These are phyloP conservation scores for Xylaria telfairii DNA, from an alignment of 495 filamentous ascomycete genomes.

Conservation along the genomic window DNA sequence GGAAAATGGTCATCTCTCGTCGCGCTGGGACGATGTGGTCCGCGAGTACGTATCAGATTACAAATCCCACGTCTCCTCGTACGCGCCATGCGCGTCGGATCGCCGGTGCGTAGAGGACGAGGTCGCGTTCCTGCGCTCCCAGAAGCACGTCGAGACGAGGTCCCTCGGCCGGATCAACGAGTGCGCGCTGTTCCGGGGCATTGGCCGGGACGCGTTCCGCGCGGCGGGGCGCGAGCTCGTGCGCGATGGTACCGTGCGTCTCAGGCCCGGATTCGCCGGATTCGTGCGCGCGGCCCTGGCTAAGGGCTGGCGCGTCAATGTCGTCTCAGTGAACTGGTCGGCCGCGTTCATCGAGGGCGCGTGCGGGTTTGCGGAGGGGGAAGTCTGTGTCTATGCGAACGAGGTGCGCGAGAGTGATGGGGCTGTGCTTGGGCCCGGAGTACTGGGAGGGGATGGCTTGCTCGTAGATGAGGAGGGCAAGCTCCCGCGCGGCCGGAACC, in stretches of 20 bases:
- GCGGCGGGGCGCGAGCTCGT: conserved; percentile 38
- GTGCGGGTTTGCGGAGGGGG: conserved; percentile 25
- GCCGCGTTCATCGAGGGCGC: conserved; percentile 46
- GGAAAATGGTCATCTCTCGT: conserved; percentile 33
- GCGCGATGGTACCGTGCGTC: conserved; percentile 30
- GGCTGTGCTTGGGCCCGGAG: conserved; percentile 40
- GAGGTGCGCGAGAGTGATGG: conserved; percentile 39
- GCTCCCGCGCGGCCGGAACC: conserved; percentile 19
- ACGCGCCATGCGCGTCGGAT: conserved; percentile 31
- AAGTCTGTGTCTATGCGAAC: conserved; percentile 41
- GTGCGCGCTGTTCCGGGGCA: conserved; percentile 43
- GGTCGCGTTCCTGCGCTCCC: conserved; percentile 44
- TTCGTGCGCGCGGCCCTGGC: conserved; percentile 34
- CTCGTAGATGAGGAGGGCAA: not conserved
- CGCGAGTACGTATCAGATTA: conserved; percentile 44
- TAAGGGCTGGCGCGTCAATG: conserved; percentile 38
- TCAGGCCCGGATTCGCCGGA: conserved; percentile 44
- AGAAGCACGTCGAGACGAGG: conserved; percentile 42
- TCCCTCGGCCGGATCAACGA: conserved; percentile 43
- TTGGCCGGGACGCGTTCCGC: conserved; percentile 29
- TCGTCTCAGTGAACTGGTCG: conserved; percentile 56
- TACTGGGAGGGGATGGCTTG: conserved; percentile 30
- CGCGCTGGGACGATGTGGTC: conserved; percentile 46
- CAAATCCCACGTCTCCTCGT: conserved; percentile 37
- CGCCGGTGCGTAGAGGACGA: conserved; percentile 41